Conservation (phyloP, 305 asterid genomes). For the Plantago lanceolata region DNA sequence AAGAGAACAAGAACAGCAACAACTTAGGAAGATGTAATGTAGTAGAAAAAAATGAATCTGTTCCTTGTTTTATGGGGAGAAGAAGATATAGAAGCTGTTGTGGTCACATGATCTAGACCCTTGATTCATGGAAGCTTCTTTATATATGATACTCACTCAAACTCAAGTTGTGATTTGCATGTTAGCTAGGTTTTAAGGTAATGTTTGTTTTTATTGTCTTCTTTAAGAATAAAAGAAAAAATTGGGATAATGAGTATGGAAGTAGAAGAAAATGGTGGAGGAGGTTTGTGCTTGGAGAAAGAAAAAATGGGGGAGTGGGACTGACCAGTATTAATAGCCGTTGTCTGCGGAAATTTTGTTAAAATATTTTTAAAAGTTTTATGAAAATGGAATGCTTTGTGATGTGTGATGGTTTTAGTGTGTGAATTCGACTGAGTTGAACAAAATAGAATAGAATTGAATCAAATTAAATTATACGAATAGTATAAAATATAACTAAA, state of each 20-base stretch:
- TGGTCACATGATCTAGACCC: conserved; percentile 70
- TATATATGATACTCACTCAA: too few relatives aligned
- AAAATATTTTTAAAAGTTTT: not conserved
- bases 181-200: conserved; percentile 11
- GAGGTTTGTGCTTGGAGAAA: conserved; percentile 33
- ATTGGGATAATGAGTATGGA: not conserved
- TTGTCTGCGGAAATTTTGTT: conserved; percentile 49
- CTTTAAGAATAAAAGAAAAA: not conserved
- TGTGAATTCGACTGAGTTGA: too few relatives aligned
- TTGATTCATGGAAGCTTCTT: conserved; percentile 70
- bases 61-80: conserved; percentile 53
- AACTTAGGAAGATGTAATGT: conserved; percentile 12
- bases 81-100: conserved; percentile 2
- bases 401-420: conserved; percentile 17
- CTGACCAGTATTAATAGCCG: conserved; percentile 67
- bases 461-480: too few relatives aligned
- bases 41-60: not conserved
- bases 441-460: too few relatives aligned
- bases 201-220: conserved; percentile 1
- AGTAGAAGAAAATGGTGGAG: not conserved
- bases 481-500: too few relatives aligned
- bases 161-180: conserved; percentile 23
- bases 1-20: not conserved
- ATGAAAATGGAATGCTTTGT: conserved; percentile 26
- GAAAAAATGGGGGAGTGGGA: conserved; percentile 37